These are phyloP conservation scores for Thielaviopsis punctulata DNA, from an alignment of 2,329 filamentous ascomycete genomes.

Conservation along the genomic window DNA sequence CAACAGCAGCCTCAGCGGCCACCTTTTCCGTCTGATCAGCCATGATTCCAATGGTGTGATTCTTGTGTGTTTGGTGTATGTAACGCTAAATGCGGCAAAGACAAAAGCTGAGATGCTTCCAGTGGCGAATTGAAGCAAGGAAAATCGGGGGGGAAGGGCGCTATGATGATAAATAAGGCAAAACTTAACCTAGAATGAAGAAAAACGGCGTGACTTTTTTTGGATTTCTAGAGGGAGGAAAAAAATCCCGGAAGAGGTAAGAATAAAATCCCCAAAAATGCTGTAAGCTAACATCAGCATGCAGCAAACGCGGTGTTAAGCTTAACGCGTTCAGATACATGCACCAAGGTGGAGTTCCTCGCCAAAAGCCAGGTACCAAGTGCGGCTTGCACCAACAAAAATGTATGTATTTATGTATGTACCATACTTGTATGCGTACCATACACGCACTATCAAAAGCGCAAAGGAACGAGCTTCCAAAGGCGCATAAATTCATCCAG, in stretches of 20 bases:
- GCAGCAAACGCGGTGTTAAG: background rate
- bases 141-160: too few species aligned
- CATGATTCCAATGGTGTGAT: conserved; percentile 2
- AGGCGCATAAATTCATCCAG: too few species aligned
- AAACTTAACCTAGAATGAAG: background rate
- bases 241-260: background rate
- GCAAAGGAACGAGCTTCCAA: too few species aligned
- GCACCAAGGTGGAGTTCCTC: background rate
- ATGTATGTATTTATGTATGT: too few species aligned
- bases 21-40: conserved; percentile 5
- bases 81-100: too few species aligned
- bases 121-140: too few species aligned
- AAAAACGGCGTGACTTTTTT: background rate
- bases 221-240: background rate
- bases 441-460: background rate
- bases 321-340: background rate
- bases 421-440: background rate
- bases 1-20: background rate
- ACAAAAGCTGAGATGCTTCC: too few species aligned
- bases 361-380: background rate
- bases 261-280: background rate
- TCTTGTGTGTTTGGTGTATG: too few species aligned
- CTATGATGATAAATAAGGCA: too few species aligned
- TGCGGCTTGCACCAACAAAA: background rate
- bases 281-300: background rate